Conservation (phyloP, 2,329 filamentous ascomycete genomes). For the Rutstroemia sp. region DNA sequence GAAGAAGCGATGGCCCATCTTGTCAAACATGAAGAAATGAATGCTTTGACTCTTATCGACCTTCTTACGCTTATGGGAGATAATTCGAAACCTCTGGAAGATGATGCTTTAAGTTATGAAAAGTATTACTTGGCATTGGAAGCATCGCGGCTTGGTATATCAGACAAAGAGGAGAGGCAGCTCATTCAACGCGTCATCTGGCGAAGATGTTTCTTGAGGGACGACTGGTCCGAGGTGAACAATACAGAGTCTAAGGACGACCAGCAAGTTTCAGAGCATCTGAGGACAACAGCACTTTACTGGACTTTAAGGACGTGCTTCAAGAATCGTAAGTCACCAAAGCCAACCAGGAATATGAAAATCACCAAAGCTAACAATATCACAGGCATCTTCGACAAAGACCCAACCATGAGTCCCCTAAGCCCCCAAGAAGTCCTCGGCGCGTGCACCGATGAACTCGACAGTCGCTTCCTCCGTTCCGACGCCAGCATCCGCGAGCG, state of each 20-base stretch:
- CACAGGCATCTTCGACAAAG: constrained; percentile 34
- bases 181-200: constrained; percentile 62
- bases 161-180: constrained; percentile 49
- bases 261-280: constrained; percentile 51
- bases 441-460: constrained; percentile 54
- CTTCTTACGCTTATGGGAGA: constrained; percentile 66
- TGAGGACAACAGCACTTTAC: constrained; percentile 62
- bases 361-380: not conserved
- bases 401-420: constrained; percentile 38
- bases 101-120: constrained; percentile 39
- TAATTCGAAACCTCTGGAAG: constrained; percentile 34
- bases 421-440: constrained; percentile 48
- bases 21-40: constrained; percentile 64
- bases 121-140: constrained; percentile 60
- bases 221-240: constrained; percentile 78
- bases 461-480: constrained; percentile 51
- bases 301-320: constrained; percentile 58
- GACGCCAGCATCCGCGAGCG: constrained; percentile 58
- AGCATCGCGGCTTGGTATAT: constrained; percentile 38
- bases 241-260: constrained; percentile 71
- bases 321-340: constrained; percentile 49
- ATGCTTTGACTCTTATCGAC: constrained; percentile 60
- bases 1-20: constrained; percentile 63
- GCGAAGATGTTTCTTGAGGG: constrained; percentile 76
- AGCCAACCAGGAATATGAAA: constrained; percentile 23